Evolutionary conservation across 2,329 filamentous ascomycete genomes (phyloP).

Genomic region (Aureobasidium vineae): DNA sequence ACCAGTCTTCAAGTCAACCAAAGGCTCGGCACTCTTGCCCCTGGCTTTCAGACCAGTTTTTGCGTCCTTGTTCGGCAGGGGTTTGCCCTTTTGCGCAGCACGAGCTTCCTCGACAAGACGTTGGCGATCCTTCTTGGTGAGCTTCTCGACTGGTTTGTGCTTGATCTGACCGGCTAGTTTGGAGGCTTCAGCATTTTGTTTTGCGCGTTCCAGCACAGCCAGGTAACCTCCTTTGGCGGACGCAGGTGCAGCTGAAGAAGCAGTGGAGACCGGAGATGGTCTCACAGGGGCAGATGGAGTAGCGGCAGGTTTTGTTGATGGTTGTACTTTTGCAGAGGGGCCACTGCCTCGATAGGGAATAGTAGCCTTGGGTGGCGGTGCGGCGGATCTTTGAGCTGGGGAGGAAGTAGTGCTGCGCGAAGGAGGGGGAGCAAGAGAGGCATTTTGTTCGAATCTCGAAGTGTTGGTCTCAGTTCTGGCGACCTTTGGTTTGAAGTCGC

Average conservation of each 20-base stretch:
- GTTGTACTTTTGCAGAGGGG: constrained; percentile 28
- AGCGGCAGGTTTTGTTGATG: constrained; percentile 30
- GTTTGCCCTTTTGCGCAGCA: constrained; percentile 43
- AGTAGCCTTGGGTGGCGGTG: constrained; percentile 26
- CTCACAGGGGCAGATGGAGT: constrained; percentile 27
- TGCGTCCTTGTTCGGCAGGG: constrained; percentile 34
- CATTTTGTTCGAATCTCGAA: constrained; percentile 36
- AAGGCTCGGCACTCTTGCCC: constrained; percentile 37
- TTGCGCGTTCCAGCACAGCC: constrained; percentile 70
- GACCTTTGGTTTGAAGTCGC: constrained; percentile 39
- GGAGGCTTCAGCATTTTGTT: constrained; percentile 59
- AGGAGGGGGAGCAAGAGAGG: constrained; percentile 32
- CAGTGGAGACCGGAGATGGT: constrained; percentile 19
- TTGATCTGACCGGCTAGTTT: constrained; percentile 67
- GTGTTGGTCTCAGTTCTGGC: constrained; percentile 36
- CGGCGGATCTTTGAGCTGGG: constrained; percentile 24
- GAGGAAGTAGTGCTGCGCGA: constrained; percentile 30
- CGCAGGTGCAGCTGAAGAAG: constrained; percentile 36
- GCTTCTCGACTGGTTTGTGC: constrained; percentile 68
- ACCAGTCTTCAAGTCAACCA: constrained; percentile 30
- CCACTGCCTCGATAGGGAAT: constrained; percentile 27
- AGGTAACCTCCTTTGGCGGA: constrained; percentile 70
- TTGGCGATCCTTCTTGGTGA: constrained; percentile 56
- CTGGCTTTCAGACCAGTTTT: constrained; percentile 32
- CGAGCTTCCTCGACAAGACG: constrained; percentile 44